A percentile compares a stretch with the other conserved stretches of the same genome.
Conservation (phyloP, 1,284 basidiomycete species). For the Inonotus hispidus region DNA sequence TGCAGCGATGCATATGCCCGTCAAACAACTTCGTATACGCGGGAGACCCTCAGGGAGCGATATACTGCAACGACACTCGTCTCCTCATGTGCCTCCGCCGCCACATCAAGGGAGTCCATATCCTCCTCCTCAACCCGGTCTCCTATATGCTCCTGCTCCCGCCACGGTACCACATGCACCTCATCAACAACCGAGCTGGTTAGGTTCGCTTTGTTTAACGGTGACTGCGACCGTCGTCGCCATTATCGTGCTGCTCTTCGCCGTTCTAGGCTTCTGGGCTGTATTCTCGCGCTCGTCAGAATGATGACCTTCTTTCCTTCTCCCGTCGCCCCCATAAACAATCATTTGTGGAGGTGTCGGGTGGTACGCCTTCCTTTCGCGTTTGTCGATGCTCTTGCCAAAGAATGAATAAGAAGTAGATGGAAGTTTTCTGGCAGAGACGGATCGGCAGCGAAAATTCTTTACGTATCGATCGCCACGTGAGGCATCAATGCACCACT, state of each 20-base stretch:
- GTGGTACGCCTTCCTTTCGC: not conserved
- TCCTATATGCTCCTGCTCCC: not conserved
- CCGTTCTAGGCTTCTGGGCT: not conserved
- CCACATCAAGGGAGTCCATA: not conserved
- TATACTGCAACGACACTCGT: not conserved
- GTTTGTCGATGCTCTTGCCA: not conserved
- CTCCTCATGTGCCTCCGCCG: not conserved
- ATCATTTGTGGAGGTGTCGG: not conserved
- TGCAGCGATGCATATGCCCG: not conserved
- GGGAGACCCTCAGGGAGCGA: not conserved
- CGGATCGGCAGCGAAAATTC: not conserved
- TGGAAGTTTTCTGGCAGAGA: not conserved
- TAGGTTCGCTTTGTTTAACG: not conserved
- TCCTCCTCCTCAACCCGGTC: not conserved
- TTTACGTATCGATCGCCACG: not conserved
- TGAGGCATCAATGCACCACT: not conserved
- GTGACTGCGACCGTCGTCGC: not conserved
- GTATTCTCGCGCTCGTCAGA: not conserved
- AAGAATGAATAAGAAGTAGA: not conserved
- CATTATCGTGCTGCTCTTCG: not conserved
- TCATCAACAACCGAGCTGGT: not conserved
- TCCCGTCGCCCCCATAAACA: not conserved
- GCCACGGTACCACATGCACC: not conserved
- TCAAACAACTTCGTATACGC: not conserved
- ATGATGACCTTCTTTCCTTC: not conserved